Conservation (phyloP, 805 yeast genomes). For the Sungouiella blattae region DNA sequence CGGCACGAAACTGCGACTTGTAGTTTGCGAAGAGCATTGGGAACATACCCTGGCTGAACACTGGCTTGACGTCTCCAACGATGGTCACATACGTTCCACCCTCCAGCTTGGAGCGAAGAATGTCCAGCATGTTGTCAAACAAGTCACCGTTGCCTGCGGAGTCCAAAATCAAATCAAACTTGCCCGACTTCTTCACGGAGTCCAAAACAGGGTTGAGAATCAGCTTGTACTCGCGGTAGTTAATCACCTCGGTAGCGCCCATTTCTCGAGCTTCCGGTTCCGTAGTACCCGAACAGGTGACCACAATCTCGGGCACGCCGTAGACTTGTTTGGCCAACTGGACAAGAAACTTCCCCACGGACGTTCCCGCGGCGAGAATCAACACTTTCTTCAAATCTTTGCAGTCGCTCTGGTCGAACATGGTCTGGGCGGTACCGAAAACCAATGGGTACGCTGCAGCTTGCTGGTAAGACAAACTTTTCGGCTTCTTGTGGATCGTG, state of each 20-base stretch:
- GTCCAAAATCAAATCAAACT: conserved; percentile 63
- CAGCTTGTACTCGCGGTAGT: conserved; percentile 48
- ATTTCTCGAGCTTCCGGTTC: conserved; percentile 36
- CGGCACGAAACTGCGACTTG: no score
- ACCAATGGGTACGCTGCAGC: conserved; percentile 69
- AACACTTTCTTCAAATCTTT: conserved; percentile 50
- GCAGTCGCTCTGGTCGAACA: conserved; percentile 31
- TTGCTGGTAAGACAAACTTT: conserved; percentile 43
- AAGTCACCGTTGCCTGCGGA: conserved; percentile 58
- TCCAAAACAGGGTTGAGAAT: conserved; percentile 31
- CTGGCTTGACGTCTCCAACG: conserved; percentile 50
- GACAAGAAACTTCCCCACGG: conserved; percentile 56
- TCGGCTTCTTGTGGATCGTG: conserved; percentile 43
- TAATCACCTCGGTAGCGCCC: conserved; percentile 60
- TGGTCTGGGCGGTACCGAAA: conserved; percentile 56
- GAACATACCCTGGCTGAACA: conserved; percentile 22
- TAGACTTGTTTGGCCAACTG: conserved; percentile 50
- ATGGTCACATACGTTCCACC: conserved; percentile 51
- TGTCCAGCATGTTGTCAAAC: conserved; percentile 35
- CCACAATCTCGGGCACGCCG: conserved; percentile 50
- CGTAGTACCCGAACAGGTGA: conserved; percentile 52
- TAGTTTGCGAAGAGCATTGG: not conserved
- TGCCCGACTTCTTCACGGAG: conserved; percentile 26
- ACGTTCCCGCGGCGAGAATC: conserved; percentile 71
- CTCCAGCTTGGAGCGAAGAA: conserved; percentile 41